Evolutionary conservation across 352 stramenopile genomes (phyloP), one percentile per base, ranked within the genome.

Genomic region (Phytophthora syringae): DNA sequence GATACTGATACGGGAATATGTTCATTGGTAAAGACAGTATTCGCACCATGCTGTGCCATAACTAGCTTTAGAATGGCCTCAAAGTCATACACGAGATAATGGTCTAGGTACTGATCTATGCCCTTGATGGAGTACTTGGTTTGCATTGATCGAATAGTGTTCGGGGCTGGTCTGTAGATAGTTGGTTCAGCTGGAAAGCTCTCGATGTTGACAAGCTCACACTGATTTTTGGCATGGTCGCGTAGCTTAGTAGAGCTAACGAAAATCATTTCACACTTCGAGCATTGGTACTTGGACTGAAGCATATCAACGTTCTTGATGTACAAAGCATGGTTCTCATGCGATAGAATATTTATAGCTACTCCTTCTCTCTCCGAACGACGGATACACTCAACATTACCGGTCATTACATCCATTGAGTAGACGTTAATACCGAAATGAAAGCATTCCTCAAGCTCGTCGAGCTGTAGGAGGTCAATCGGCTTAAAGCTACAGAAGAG

Each of bases 181-280:
- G 43, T 50, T n/a, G 43, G 43, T 18, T 32, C 16, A 21, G 18
- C 21, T n/a, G 43, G 3, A 11, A 50, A 50, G 15, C 11, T 32
- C 28, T 32, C 20, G 16, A 50, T 32, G 28, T 50, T 36, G 3
- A 50, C 43, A 11, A 32, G 20, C 7, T 50, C 21, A 11, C 43
- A 50, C 21, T n/a, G 25, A 24, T 50, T 50, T 20, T 50, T 50
- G 3, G 11, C 7, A 24, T 50, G 43, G 21, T 50, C 13, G 13
- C 16, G 11, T 15, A 30, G 7, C 16, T 32, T 50, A 7, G 7
- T 11, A 32, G 21, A 7, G 9, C 7, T 18, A 7, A 12, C 10
- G 22, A 50, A 50, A 18, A 50, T 11, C 43, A 50, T 50, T 20
- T 50, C 43, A 50, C 43, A 50, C 27, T 50, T 50, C 5, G 21